Evolutionary conservation across 2,329 filamentous ascomycete genomes (phyloP).

Genomic region (Drechslerella coelobrocha): DNA sequence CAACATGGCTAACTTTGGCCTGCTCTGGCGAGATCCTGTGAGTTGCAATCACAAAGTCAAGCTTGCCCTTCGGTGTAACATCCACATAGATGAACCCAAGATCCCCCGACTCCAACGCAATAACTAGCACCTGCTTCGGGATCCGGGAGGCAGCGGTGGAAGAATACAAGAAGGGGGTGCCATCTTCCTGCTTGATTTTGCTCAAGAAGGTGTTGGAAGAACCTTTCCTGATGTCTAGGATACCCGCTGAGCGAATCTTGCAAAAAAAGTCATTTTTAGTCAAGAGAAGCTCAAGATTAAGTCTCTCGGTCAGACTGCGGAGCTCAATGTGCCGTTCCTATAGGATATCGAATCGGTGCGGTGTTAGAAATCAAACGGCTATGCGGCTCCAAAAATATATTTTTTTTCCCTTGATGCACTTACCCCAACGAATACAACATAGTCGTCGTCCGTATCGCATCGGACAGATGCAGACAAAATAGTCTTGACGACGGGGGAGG

Average conservation of each 20-base stretch:
- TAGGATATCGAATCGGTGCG: conserved; percentile 11
- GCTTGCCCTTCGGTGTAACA: conserved; percentile 59
- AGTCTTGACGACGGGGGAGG: conserved; percentile 41
- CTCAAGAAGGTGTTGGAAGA: conserved; percentile 19
- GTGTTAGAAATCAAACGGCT: conserved; percentile 27
- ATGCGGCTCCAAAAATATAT: conserved; percentile 13
- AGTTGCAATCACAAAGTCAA: conserved; percentile 69
- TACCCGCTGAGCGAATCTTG: conserved; percentile 77
- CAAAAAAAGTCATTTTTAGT: conserved; percentile 79
- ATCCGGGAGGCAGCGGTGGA: conserved; percentile 56
- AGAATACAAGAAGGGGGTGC: conserved; percentile 56
- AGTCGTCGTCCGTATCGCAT: conserved; percentile 43
- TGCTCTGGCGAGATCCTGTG: conserved; percentile 67
- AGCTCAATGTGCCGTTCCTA: conserved; percentile 82
- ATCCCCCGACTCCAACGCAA: conserved; percentile 76
- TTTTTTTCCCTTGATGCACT: too few species aligned
- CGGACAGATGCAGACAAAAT: conserved; percentile 42
- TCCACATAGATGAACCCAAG: conserved; percentile 77
- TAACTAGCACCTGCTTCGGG: conserved; percentile 80
- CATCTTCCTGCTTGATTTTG: conserved; percentile 58
- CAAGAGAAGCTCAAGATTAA: conserved; percentile 76
- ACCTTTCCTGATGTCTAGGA: conserved; percentile 67
- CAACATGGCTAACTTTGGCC: conserved; percentile 64
- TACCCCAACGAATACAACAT: conserved; percentile 76
- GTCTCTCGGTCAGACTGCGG: conserved; percentile 73